Percentiles rank a stretch among this genome's conserved stretches.
Evolutionary conservation across 116 monocot genomes (phyloP).

Genomic region (Papilionanthe hybrid): DNA sequence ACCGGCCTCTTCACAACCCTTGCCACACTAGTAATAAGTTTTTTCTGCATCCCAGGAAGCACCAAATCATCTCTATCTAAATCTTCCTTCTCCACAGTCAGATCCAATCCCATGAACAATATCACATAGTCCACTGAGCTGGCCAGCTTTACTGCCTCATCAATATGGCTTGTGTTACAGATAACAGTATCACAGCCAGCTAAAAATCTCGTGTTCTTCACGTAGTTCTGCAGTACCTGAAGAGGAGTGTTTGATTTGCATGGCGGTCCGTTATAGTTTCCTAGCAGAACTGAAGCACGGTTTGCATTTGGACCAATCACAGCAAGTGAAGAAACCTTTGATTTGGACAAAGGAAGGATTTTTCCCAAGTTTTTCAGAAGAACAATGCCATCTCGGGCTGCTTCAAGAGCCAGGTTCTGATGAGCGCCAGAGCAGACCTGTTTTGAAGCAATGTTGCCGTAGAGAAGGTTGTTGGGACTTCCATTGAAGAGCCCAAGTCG

Average conservation of each 20-base stretch:
- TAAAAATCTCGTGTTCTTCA: constrained; percentile 39
- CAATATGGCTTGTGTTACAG: constrained; percentile 33
- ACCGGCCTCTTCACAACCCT: constrained; percentile 60
- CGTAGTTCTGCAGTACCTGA: constrained; percentile 40
- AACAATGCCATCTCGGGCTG: constrained; percentile 77
- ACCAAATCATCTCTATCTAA: constrained; percentile 59
- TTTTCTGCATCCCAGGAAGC: constrained; percentile 77
- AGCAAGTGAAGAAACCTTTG: constrained; percentile 44
- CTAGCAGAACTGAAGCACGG: constrained; percentile 36
- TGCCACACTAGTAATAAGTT: constrained; percentile 63
- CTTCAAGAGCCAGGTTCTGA: constrained; percentile 64
- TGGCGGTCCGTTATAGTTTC: constrained; percentile 79
- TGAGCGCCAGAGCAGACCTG: constrained; percentile 68
- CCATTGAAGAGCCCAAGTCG: constrained; percentile 85
- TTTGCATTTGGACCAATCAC: constrained; percentile 88
- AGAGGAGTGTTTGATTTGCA: constrained; percentile 56
- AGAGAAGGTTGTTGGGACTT: constrained; percentile 36
- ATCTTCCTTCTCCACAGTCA: constrained; percentile 61
- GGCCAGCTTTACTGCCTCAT: constrained; percentile 55
- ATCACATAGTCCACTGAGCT: constrained; percentile 67
- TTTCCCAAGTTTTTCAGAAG: constrained; percentile 58
- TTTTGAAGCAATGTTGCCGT: constrained; percentile 42
- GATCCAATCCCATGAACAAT: constrained; percentile 82
- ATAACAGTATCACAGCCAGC: constrained; percentile 50
- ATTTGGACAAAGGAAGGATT: constrained; percentile 55